Conservation (phyloP, 2,329 filamentous ascomycete genomes). For the Coniella vitis region DNA sequence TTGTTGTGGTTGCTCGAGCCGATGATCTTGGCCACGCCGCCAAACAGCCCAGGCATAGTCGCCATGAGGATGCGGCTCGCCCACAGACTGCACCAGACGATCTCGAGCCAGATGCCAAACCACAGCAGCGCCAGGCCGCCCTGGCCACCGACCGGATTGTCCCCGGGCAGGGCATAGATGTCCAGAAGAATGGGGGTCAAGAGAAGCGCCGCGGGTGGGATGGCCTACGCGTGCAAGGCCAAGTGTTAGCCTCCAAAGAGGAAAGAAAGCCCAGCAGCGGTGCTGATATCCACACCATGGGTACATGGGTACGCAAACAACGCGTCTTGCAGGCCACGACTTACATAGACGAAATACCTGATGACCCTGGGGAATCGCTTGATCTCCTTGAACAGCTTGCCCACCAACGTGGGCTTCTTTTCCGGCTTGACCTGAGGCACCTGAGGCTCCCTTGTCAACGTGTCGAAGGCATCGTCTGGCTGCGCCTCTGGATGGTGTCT, state of each 20-base stretch:
- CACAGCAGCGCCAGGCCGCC: slow-evolving; percentile 76
- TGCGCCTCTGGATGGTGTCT: slow-evolving; percentile 29
- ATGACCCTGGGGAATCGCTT: slow-evolving; percentile 44
- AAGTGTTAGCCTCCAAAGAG: too few species aligned
- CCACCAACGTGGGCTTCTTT: slow-evolving; percentile 22
- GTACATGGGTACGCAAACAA: too few species aligned
- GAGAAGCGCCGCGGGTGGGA: slow-evolving; percentile 38
- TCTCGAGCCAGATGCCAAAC: slow-evolving; percentile 94
- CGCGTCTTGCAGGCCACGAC: background rate
- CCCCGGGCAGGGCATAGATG: slow-evolving; percentile 28
- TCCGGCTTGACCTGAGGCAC: slow-evolving; percentile 13
- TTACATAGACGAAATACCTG: slow-evolving; percentile 42
- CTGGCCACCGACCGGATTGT: slow-evolving; percentile 49
- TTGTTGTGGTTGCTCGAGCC: slow-evolving; percentile 84
- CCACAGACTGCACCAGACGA: slow-evolving; percentile 90
- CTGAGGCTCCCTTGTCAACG: slow-evolving; percentile 20
- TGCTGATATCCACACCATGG: too few species aligned
- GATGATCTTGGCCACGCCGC: slow-evolving; percentile 59
- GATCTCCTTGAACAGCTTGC: slow-evolving; percentile 34
- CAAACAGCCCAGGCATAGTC: slow-evolving; percentile 41
- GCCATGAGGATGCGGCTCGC: slow-evolving; percentile 53
- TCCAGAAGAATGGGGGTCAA: slow-evolving; percentile 36
- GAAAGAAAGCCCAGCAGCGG: too few species aligned
- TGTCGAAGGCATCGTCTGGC: slow-evolving; percentile 42
- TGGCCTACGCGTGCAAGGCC: slow-evolving; percentile 6